Base-by-base conservation (phyloP, 2,329 filamentous ascomycete genomes). In the Salinomyces thailandicus region DNA sequence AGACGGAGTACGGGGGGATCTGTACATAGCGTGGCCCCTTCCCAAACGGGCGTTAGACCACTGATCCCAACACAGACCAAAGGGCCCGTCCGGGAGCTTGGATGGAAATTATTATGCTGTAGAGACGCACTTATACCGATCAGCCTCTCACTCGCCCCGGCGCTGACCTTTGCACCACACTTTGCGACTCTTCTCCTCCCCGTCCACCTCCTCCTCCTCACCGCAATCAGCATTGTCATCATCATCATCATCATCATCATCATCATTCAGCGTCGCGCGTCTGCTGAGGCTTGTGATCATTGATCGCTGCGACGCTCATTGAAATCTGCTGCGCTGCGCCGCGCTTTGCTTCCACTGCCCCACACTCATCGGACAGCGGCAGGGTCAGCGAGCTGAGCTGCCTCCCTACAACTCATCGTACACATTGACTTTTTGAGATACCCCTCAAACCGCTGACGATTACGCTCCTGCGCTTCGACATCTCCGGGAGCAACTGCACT, bases 391-490 rank as follows among this genome's bases (percentile, higher is more conserved):
- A 31, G 29, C 29, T 9, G 11, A 14, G 13, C 13, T 15, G 29
- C 9, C 14, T 18, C 29, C 29, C 29, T 31, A 14, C 29, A 11
- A 31, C 29, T 31, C 9, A 14, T 18, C 9, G 13, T 18, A 26
- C 22, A 9, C 13, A 2, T 18, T 31, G 13, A 31, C 29, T 26
- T 26, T 26, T 26, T 30, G 27, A 30, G 27, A 30, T 30, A 30
- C 27, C 27, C 27, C 27, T 30, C 27, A 26, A 26, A 26, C n/a
- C 22, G 11, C 27, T 30, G 14, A 30, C 27, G 27, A 30, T 30
- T 30, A 30, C 31, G 31, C 31, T 33, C 33, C 13, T 28, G 29
- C 14, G n/a, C 22, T 26, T 26, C 22, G 22, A 26, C 22, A 26
- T n/a, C 9, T 26, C 22, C n/a, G n/a, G n/a, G n/a, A n/a, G n/a